A percentile compares a stretch with the other conserved stretches of the same genome.
Evolutionary conservation across 192 early-diverging fungal genomes (phyloP).

Genomic region (Coemansia sp.): DNA sequence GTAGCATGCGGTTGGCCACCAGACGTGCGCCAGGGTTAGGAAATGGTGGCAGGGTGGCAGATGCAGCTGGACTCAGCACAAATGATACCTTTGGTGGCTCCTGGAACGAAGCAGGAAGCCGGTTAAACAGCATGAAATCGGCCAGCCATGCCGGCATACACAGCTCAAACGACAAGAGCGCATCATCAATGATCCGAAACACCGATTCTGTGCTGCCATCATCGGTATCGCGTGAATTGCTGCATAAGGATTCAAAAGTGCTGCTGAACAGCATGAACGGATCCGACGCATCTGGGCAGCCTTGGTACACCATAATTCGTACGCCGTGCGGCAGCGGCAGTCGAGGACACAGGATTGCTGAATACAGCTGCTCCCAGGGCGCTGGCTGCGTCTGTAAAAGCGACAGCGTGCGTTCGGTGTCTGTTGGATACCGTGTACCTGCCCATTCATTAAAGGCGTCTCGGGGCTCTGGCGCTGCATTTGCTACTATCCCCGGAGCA

Average conservation of each 20-base stretch:
- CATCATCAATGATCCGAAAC: conserved; percentile 30
- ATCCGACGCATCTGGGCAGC: conserved; percentile 32
- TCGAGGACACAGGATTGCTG: conserved; percentile 45
- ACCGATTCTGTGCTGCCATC: conserved; percentile 16
- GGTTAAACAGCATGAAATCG: conserved; percentile 76
- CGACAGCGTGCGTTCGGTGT: conserved; percentile 47
- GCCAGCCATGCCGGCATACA: conserved; percentile 82
- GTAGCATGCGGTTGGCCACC: conserved; percentile 83
- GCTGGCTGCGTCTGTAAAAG: conserved; percentile 28
- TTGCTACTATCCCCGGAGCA: background rate
- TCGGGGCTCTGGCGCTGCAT: conserved; percentile 13
- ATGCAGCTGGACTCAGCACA: conserved; percentile 64
- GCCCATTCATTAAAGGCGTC: conserved; percentile 26
- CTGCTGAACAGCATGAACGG: conserved; percentile 41
- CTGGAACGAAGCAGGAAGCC: conserved; percentile 60
- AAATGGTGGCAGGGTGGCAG: conserved; percentile 41
- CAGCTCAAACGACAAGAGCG: conserved; percentile 60
- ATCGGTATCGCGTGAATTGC: background rate
- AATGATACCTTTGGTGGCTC: conserved; percentile 85
- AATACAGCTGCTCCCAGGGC: conserved; percentile 52
- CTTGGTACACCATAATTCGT: conserved; percentile 27
- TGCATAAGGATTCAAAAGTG: conserved; percentile 14
- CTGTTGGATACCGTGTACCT: conserved; percentile 42
- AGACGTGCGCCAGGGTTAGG: conserved; percentile 61
- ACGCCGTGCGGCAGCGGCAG: conserved; percentile 42